Percentiles rank a stretch among this genome's conserved stretches.
phyloP scores from a whole-genome alignment of 306 rosid species.

The Quercus alba region DNA sequence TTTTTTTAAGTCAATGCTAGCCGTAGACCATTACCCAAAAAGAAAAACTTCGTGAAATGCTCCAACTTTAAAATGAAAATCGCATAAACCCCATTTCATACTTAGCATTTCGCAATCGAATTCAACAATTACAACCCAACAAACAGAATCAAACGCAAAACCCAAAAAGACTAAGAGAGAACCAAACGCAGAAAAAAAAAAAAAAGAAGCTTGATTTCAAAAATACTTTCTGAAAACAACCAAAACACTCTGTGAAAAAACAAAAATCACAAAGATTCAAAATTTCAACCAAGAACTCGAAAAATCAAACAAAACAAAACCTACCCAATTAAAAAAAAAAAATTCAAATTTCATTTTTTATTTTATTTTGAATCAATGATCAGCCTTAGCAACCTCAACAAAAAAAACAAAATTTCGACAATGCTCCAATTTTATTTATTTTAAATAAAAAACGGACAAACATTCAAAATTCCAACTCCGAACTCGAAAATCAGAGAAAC shows the following conservation, averaged over 20 bases:
- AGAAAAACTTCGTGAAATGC: slow-evolving; percentile 2
- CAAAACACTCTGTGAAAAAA: not conserved
- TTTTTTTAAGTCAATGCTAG: not conserved
- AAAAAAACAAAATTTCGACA: too few species aligned
- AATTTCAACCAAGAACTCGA: not conserved
- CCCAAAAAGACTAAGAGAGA: not conserved
- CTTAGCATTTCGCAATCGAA: slow-evolving; percentile 12
- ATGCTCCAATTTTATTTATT: too few species aligned
- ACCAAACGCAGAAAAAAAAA: not conserved
- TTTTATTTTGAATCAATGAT: too few species aligned
- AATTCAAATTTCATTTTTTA: too few species aligned
- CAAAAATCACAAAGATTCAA: not conserved
- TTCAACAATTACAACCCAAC: not conserved
- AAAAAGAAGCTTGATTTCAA: not conserved
- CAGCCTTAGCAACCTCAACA: too few species aligned
- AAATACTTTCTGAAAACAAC: not conserved
- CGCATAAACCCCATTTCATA: slow-evolving; percentile 5
- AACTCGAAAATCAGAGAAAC: not conserved
- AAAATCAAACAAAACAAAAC: not conserved
- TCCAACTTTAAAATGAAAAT: not conserved
- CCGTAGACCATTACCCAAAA: not conserved
- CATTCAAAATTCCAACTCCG: too few species aligned
- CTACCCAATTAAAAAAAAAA: too few species aligned
- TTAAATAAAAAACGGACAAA: too few species aligned
- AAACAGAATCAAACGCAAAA: not conserved